Evolutionary conservation across 1,139 yeast species (phyloP).

Genomic region (Arxiozyma slooffiae): DNA sequence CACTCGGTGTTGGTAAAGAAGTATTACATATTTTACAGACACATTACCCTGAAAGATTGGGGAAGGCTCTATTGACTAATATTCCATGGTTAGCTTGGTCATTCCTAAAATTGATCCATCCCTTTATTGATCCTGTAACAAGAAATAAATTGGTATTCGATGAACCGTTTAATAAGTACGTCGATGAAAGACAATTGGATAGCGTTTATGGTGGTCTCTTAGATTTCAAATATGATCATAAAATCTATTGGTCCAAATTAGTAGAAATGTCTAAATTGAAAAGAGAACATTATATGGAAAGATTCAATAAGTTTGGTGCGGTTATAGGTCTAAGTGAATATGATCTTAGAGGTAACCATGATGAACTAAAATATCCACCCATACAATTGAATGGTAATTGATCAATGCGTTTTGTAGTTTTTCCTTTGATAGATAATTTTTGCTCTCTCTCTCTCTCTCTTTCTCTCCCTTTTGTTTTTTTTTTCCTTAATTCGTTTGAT

Average conservation of each 20-base stretch:
- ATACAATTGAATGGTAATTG: not conserved
- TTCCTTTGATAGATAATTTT: not conserved
- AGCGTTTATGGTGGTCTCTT: conserved; percentile 73
- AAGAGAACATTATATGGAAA: conserved; percentile 44
- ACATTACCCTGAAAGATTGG: conserved; percentile 92
- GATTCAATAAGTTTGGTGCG: conserved; percentile 60
- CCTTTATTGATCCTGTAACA: conserved; percentile 91
- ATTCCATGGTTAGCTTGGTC: conserved; percentile 92
- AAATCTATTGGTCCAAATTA: conserved; percentile 70
- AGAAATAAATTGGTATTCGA: conserved; percentile 85
- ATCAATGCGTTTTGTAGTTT: not conserved
- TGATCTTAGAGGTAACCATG: conserved; percentile 57
- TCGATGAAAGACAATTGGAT: conserved; percentile 73
- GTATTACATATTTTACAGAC: conserved; percentile 72
- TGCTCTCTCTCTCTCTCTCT: not conserved
- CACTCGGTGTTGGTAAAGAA: conserved; percentile 66
- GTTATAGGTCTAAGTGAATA: conserved; percentile 71
- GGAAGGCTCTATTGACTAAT: conserved; percentile 80
- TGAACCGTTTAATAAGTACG: conserved; percentile 76
- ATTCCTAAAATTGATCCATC: conserved; percentile 78
- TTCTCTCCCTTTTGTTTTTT: not conserved
- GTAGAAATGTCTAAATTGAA: conserved; percentile 48
- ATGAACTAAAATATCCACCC: conserved; percentile 37
- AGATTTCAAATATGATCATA: conserved; percentile 74
- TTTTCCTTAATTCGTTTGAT: not conserved